Conservation (phyloP, 2,329 filamentous ascomycete genomes). For the Cladosporium sp. region DNA sequence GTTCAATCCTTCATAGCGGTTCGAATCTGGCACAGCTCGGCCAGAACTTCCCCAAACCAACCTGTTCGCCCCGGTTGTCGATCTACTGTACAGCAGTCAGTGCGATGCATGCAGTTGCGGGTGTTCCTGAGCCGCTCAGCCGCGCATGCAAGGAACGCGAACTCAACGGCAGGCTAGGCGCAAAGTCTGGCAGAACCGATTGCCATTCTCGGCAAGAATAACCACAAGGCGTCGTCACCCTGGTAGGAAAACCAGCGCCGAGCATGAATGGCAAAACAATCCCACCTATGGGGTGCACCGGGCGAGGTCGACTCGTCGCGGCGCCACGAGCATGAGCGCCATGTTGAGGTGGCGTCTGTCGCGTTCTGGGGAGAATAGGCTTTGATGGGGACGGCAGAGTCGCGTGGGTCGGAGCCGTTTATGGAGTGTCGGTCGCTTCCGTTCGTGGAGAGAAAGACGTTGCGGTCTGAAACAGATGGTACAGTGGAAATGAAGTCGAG, state of each 20-base stretch:
- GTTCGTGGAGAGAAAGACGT: neutral
- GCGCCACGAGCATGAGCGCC: constrained; percentile 10
- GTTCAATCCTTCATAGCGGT: neutral
- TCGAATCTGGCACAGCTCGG: neutral
- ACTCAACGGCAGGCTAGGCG: constrained; percentile 4
- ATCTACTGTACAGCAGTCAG: constrained; percentile 5
- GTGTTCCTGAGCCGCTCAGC: constrained; percentile 15
- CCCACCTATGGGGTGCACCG: constrained; percentile 10
- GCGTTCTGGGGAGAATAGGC: constrained; percentile 14
- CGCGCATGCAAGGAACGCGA: constrained; percentile 16
- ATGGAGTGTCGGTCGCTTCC: constrained; percentile 11
- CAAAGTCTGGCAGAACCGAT: constrained; percentile 2
- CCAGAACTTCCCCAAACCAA: neutral
- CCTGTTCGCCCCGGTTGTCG: neutral
- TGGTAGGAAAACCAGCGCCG: neutral
- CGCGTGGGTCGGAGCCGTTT: constrained; percentile 3
- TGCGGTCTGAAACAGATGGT: constrained; percentile 3
- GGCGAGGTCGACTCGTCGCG: neutral
- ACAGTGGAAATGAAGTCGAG: constrained; percentile 10
- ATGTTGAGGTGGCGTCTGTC: constrained; percentile 15
- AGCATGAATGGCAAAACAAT: neutral
- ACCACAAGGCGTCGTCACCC: constrained; percentile 16
- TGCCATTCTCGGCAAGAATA: constrained; percentile 12
- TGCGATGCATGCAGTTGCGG: constrained; percentile 13
- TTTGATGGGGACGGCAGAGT: constrained; percentile 1